Base-by-base conservation (phyloP, 73 alveolate genomes). In the Paramecium octaurelia region DNA sequence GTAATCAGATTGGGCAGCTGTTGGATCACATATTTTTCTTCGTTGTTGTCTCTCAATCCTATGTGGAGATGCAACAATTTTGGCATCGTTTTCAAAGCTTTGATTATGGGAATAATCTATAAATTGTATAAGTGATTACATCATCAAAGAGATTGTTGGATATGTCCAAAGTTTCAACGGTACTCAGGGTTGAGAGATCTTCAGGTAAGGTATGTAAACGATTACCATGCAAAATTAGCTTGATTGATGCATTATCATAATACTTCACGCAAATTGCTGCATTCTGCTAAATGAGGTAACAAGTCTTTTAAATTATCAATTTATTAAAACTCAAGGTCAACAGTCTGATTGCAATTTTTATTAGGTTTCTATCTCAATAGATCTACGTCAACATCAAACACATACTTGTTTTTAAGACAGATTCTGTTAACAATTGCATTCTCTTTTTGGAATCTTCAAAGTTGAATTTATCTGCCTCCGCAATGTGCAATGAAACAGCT, bases 71-170 rank as follows among this genome's bases (percentile, higher is more conserved):
- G 93, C 0, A 36, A 7, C 58, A 91, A 84, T 69, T 48, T 85
- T 6, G 95, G 95, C 73, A 91, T 54, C 1, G 95, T 73, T 18
- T 44, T 1, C 8, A 91, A 42, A 7, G 94, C 95, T 3, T 92
- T 93, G 1, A 91, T 59, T 4, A 91, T 77, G 8, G 85, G 85
- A 34, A 23, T 21, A 31, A 91, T 27, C 87, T 86, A 73, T 80
- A 35, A 31, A 18, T n/a, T 23, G 16, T 54, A 18, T 44, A 2
- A 6, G 7, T 21, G 24, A 80, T 36, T 86, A 60, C 93, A 42
- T 92, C 69, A 87, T 71, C 95, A 44, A 91, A 43, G 6, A 91
- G 95, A 40, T 91, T 91, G 31, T 91, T 91, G 0, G 94, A 83
- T 11, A 91, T 91, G 24, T 91, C 95, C 16, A 91, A 86, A 12